Conservation (phyloP, 2,329 filamentous ascomycete species). For the Neofusicoccum sp. region DNA sequence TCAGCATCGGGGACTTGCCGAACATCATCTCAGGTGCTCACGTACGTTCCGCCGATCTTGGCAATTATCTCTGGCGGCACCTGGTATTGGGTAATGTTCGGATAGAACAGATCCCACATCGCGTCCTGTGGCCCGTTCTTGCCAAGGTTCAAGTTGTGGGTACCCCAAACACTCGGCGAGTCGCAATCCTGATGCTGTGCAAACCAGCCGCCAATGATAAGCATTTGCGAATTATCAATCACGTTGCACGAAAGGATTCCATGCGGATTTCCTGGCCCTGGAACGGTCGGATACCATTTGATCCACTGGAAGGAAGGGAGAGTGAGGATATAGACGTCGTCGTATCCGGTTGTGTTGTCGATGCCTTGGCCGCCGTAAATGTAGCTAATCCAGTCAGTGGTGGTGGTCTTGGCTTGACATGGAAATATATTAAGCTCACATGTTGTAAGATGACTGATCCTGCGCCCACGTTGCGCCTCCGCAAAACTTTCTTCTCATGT, state of each 20-base stretch:
- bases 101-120: constrained; percentile 53
- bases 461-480: constrained; percentile 59
- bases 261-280: constrained; percentile 51
- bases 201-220: constrained; percentile 62
- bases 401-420: not conserved
- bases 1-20: not conserved
- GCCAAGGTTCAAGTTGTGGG: constrained; percentile 57
- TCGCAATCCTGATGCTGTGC: constrained; percentile 53
- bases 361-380: constrained; percentile 59
- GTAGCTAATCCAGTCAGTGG: constrained; percentile 46
- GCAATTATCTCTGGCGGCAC: constrained; percentile 54
- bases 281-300: constrained; percentile 50
- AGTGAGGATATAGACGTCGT: constrained; percentile 62
- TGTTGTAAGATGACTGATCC: constrained; percentile 63
- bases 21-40: no score
- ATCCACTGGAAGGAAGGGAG: constrained; percentile 65
- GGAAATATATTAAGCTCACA: constrained; percentile 44
- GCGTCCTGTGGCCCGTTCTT: constrained; percentile 47
- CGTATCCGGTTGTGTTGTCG: constrained; percentile 52
- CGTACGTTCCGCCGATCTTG: constrained; percentile 44
- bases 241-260: constrained; percentile 58
- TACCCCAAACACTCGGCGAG: constrained; percentile 51
- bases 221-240: constrained; percentile 57
- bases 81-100: constrained; percentile 52
- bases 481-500: constrained; percentile 58